Evolutionary conservation across 2,329 filamentous ascomycete species (phyloP), one percentile per base, ranked within the genome.

Genomic region (Xylariaceae sp.): DNA sequence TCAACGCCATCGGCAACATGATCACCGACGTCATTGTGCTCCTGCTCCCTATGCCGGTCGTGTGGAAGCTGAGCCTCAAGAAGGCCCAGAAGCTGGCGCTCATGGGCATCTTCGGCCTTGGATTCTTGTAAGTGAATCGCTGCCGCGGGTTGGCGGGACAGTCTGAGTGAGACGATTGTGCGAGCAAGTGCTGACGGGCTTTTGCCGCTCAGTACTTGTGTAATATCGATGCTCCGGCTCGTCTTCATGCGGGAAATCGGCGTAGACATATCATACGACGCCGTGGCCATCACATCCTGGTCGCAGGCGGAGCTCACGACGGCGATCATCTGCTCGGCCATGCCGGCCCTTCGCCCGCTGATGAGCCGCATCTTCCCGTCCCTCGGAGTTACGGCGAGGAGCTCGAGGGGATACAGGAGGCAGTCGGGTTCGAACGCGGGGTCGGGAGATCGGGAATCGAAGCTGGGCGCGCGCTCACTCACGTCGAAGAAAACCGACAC

Each of bases 1-100:
- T 47, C 38, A 49, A 44, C 27, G 19, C 41, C 4, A 13, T 45
- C 10, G 46, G 46, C 11, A 49, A 49, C 31, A 37, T 49, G 19
- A 22, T 42, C 18, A 49, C 46, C 27, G 46, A 49, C 23, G 3
- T 49, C 7, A 40, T 47, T 19, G 22, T 49, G n/a, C 37, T 49
- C 9, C 5, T 44, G 5, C 41, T 49, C 13, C 46, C 46, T 3
- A 40, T 49, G 29, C 46, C 46, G 17, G 46, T 49, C 12, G 41
- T 43, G 5, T 46, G 40, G 42, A 26, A 33, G 14, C 36, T 49
- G 9, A 45, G 45, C 18, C 31, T 49, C 31, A 44, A 43, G 16
- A 38, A 16, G 24, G 43, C 28, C 18, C 38, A 39, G 33, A 49
- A 40, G 18, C 43, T 41, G 45, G 43, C 38, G 8, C 34, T 49